Evolutionary conservation across 495 filamentous ascomycete species (phyloP).

Genomic region (Tuber borchii): DNA sequence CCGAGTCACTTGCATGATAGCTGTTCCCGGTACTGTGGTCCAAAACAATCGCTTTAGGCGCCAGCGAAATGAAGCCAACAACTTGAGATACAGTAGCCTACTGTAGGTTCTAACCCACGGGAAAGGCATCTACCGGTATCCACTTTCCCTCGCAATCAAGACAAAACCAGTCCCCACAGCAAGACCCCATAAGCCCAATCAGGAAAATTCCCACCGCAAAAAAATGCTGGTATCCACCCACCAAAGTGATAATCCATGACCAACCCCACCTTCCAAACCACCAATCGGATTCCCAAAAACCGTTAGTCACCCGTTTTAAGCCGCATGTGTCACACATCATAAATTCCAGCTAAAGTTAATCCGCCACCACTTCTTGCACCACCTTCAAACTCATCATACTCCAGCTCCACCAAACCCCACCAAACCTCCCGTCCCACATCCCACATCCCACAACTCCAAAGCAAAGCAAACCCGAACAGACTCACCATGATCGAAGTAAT

Average conservation of each 20-base stretch:
- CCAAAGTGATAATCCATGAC: constrained; percentile 3
- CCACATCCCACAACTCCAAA: constrained; percentile 5
- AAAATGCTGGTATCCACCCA: background rate
- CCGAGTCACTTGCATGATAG: background rate
- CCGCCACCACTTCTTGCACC: background rate
- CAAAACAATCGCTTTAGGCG: background rate
- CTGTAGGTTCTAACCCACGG: background rate
- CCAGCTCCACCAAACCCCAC: background rate
- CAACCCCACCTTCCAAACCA: background rate
- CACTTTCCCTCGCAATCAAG: background rate
- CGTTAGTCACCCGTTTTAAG: background rate
- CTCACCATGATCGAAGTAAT: constrained; percentile 39
- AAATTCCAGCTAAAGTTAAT: no score
- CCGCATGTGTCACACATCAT: background rate
- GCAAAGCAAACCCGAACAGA: background rate
- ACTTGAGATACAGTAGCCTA: background rate
- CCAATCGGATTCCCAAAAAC: background rate
- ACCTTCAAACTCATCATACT: background rate
- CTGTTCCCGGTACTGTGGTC: background rate
- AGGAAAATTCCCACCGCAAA: background rate
- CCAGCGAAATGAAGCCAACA: background rate
- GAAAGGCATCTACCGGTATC: background rate
- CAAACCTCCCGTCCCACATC: background rate
- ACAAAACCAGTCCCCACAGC: background rate
- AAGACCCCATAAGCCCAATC: background rate